Evolutionary conservation across 2,329 filamentous ascomycete species (phyloP), one percentile per base, ranked within the genome.

Genomic region (Phyllosticta citribraziliensis): DNA sequence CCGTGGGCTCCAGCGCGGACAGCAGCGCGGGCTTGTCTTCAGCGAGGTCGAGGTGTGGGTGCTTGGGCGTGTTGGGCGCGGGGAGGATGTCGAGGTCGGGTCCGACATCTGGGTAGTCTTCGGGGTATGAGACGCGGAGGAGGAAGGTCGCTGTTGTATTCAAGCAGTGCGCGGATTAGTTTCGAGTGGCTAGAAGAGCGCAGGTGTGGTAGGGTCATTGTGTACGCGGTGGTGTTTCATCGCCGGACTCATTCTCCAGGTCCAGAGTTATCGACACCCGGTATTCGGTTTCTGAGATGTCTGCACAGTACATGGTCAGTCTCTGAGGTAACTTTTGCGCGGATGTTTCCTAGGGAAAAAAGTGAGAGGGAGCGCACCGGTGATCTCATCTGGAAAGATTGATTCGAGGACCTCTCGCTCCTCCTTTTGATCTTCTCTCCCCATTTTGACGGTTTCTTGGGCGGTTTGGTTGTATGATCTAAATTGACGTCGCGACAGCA

Each of bases 311-410:
- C 20, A 57, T 61, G 40, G 59, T 51, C 33, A 54, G 55, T 40
- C 51, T 63, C 72, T 61, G 68, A 67, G 25, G 56, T 52, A 25
- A 53, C 12, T 50, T 11, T 51, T 1, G 27, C 12, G 54, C 11
- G 14, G 27, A 20, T 30, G 9, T 20, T 17, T 11, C 20, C 12
- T 30, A 9, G 14, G 30, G 20, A 25, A 30, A 30, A 30, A 30
- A 6, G 22, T 8, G 14, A 50, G 20, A 1, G 17, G 3, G 20
- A 55, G 22, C 74, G 55, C 70, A 93, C 91, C 88, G 82, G 87
- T 93, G 68, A 99, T 96, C 78, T 99, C 94, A 63, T 99, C 93
- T 1, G 94, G 91, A 68, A 97, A 99, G 71, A 99, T 99, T 64
- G 93, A 97, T 72, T 96, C 91, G 72, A 99, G 90, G 68, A 99